Base-by-base conservation (phyloP, 2,329 filamentous ascomycete genomes). In the Curvularia hawaiiensis region DNA sequence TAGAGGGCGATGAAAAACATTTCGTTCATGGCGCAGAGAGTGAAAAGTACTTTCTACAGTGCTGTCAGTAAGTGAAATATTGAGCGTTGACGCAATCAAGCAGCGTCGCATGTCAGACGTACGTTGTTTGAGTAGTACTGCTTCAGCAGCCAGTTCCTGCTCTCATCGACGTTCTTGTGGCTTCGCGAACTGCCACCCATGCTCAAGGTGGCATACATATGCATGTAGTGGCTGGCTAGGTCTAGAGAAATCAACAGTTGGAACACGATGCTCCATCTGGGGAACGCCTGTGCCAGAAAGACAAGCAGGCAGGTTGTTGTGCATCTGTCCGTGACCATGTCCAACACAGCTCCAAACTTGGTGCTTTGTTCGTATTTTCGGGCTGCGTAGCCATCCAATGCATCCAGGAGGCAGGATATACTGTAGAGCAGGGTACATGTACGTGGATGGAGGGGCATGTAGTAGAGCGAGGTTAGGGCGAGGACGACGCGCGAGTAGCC, bases 271-370 rank as follows among this genome's bases (percentile, higher is more conserved):
- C 91, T 88, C 89, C 92, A 98, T 56, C 93, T 87, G 4, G 95
- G 95, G 80, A 96, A 99, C 20, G 95, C 95, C 14, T 92, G 96
- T 40, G 91, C 92, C 61, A 99, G 80, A 81, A 98, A 99, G 50
- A 98, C 93, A 48, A 99, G 86, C 68, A 99, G 80, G 78, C 95
- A 99, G 2, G 94, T 88, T 3, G 95, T 99, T 30, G 94, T 98
- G 83, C 95, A 98, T 59, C 95, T 90, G 79, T 99, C 95, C 18
- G 95, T 99, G 60, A 99, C 94, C 95, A 99, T 99, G 80, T 99
- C 95, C 63, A 99, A 84, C 33, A 99, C 94, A 31, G 94, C 95
- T 63, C 95, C 95, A 76, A 99, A 99, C 64, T 90, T 90, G 53
- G 95, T 98, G 38, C 91, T 94, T 78, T 99, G 95, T 71, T 96